Percentiles rank a stretch among this genome's conserved stretches.
phyloP scores from a whole-genome alignment of 163 green algal species.

The Prototheca cutis region DNA sequence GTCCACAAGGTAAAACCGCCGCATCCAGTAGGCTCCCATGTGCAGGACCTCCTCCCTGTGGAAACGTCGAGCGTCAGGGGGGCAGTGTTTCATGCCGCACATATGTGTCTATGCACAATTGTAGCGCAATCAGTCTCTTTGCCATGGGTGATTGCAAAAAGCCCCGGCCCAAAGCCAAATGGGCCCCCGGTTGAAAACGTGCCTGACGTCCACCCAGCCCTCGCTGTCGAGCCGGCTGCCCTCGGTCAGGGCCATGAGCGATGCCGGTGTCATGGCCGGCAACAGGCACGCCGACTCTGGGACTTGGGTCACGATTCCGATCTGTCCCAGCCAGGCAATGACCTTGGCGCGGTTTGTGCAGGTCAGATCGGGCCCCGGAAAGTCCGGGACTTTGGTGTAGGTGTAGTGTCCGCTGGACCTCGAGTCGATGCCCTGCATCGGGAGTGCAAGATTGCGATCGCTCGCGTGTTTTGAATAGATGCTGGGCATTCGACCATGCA shows the following conservation, averaged over 20 bases:
- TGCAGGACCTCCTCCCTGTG: neutral
- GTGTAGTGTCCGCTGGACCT: constrained; percentile 22
- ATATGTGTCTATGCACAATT: too few relatives aligned
- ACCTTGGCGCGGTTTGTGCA: constrained; percentile 25
- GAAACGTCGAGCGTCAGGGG: too few relatives aligned
- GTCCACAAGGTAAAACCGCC: neutral
- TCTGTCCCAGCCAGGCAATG: constrained; percentile 15
- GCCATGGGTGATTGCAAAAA: too few relatives aligned
- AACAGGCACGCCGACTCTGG: neutral
- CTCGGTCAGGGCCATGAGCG: neutral
- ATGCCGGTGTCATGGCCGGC: neutral
- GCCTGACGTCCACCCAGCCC: neutral
- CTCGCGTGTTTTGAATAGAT: too few relatives aligned
- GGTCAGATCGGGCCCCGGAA: constrained; percentile 7
- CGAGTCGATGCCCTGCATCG: constrained; percentile 15
- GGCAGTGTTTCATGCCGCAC: too few relatives aligned
- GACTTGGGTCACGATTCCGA: constrained; percentile 6
- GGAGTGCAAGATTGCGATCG: too few relatives aligned
- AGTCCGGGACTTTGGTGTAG: constrained; percentile 10
- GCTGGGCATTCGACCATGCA: too few relatives aligned
- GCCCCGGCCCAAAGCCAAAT: too few relatives aligned
- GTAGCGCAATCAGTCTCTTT: too few relatives aligned
- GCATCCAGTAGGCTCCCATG: neutral
- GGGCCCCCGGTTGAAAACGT: too few relatives aligned
- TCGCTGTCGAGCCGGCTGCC: neutral